Percentiles rank a stretch among this genome's conserved stretches.
phyloP scores from a whole-genome alignment of 140 eudicot species.

The Cichorium intybus region DNA sequence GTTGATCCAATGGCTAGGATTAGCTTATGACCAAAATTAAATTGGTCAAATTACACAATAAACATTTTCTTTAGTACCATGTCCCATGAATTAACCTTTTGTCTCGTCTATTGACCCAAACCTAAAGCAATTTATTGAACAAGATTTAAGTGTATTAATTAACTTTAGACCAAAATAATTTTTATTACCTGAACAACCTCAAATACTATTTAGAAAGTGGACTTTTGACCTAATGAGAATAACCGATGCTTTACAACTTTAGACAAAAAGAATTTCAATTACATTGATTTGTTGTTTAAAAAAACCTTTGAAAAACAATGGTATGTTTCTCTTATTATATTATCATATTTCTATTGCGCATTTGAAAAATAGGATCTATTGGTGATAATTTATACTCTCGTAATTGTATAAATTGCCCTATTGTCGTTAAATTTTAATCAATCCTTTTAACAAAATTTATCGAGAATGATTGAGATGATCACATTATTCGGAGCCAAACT shows the following conservation, averaged over 20 bases:
- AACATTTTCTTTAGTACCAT: slow-evolving; percentile 26
- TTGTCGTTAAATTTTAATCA: too few relatives aligned
- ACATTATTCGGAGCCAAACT: too few relatives aligned
- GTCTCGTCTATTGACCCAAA: background rate
- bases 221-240: background rate
- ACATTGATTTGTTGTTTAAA: background rate
- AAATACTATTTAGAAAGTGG: background rate
- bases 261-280: background rate
- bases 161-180: background rate
- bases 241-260: background rate
- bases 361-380: too few relatives aligned
- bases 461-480: too few relatives aligned
- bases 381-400: too few relatives aligned
- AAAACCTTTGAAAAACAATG: background rate
- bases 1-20: slow-evolving; percentile 33
- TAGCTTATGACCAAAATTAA: slow-evolving; percentile 32
- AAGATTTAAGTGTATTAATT: background rate
- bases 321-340: background rate
- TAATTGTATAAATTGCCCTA: too few relatives aligned
- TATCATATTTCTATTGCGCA: background rate
- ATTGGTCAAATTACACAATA: slow-evolving; percentile 29
- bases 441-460: too few relatives aligned
- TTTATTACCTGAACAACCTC: background rate
- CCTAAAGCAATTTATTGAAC: slow-evolving; percentile 3
- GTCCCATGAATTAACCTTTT: background rate